Evolutionary conservation across 2,329 filamentous ascomycete genomes (phyloP), one percentile per base, ranked within the genome.

Genomic region (Epichloe hybrida): DNA sequence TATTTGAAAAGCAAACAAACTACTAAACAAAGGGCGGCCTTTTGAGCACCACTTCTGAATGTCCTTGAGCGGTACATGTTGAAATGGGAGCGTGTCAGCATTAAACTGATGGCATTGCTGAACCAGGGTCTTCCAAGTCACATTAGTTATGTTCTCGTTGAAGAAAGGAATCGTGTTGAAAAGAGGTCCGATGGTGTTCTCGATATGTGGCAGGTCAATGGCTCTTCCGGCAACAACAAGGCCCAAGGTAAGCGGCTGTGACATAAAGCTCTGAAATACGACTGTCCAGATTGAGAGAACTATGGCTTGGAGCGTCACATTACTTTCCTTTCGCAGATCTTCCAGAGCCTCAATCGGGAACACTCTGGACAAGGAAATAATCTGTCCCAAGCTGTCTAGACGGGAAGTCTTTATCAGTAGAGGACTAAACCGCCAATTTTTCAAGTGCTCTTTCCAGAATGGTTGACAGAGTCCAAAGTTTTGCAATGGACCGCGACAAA

Each of bases 121-220:
- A 21, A 88, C 70, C 1, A 88, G 64, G 0, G 77, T 72, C 1
- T 67, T 62, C 80, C 84, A 88, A 0, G 73, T 79, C 4, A 74
- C 69, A 0, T 65, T 60, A 0, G 63, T 55, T 6, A 66, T 54
- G 13, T 76, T 56, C 5, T 68, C 61, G 36, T 81, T 66, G 50
- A 78, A 74, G 61, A 85, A 88, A 0, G 90, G 88, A 1, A 96
- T 70, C 0, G 89, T 95, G 62, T 96, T 96, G 74, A 96, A 95
- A 20, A 96, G 69, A 0, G 91, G 90, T 0, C 90, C 91, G 41
- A 93, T 76, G 1, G 86, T 78, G 21, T 72, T 62, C 45, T 89
- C 84, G 2, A 82, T 76, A 2, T 72, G 72, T 7, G 83, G 74
- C 12, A 88, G 67, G 42, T 86, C 78, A 4, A 94, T 77, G 0